Base-by-base conservation (phyloP, 305 asterid species). In the Fraxinus latifolia region DNA sequence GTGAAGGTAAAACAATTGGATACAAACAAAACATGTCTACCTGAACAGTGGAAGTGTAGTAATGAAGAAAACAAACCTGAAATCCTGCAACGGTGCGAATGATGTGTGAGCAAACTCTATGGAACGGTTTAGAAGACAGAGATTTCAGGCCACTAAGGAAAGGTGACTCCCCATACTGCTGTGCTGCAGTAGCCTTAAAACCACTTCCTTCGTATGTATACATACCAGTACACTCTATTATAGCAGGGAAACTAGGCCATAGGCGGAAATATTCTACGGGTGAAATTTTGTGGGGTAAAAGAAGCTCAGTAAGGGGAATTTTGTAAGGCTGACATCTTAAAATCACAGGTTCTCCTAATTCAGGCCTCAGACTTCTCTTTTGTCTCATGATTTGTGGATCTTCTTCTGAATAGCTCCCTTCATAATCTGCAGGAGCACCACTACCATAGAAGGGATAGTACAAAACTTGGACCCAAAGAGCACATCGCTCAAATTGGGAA, bases 291-390 rank as follows among this genome's bases (percentile, higher is more conserved):
- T 94, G 97, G 0, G 97, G 97, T 89, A 95, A 86, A 77, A 95
- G 98, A 84, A 95, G 92, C 86, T 93, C 98, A 5, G 98, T 93
- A 50, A 95, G 90, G 44, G 98, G 98, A 88, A 95, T 92, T 87
- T 91, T 93, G 95, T 92, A 95, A 9, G 98, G 98, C 85, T 91
- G 98, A 80, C 98, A 95, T 90, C 98, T 93, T 89, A 93, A 87
- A 84, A 92, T 91, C 77, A 91, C 94, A 0, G 97, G 98, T 7
- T 91, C 96, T 70, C 95, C 93, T 37, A 84, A 84, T 86, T 90
- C 92, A 74, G 94, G 89, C 87, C 86, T 90, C 68, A 85, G 74
- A 78, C 89, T 89, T 88, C 79, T 93, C 93, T 89, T 93, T 42
- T 90, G 98, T 84, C 93, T 84, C 82, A 86, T 82, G 79, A 90